phyloP scores from a whole-genome alignment of 148 eudicot genomes.

The Drosera capensis region DNA sequence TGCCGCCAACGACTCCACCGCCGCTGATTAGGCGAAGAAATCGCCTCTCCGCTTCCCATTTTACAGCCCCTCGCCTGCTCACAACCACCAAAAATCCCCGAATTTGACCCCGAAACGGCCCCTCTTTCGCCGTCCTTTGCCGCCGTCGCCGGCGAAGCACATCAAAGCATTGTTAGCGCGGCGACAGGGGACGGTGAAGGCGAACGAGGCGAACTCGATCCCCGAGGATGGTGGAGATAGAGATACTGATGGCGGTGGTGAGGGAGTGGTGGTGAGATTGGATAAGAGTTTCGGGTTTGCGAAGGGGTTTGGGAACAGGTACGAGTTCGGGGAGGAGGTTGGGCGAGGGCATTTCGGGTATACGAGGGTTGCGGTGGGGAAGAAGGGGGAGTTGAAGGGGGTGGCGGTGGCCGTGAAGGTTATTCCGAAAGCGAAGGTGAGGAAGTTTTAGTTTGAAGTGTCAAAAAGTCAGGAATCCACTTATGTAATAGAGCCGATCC shows the following conservation, averaged over 20 bases:
- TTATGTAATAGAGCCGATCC: no score
- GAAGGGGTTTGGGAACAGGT: conserved; percentile 50
- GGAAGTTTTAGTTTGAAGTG: neutral
- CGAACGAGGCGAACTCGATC: conserved; percentile 29
- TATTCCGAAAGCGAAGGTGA: conserved; percentile 76
- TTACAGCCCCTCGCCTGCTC: no score
- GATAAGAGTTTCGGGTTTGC: conserved; percentile 80
- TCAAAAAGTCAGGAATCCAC: no score
- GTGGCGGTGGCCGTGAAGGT: conserved; percentile 79
- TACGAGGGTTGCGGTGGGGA: conserved; percentile 56
- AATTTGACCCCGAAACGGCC: conserved; percentile 52
- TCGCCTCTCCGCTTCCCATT: no score
- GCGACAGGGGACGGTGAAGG: conserved; percentile 61
- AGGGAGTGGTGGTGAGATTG: conserved; percentile 19
- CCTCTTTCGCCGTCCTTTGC: conserved; percentile 53
- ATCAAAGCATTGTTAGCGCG: conserved; percentile 46
- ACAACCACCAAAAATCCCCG: conserved; percentile 59
- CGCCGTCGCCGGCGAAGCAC: conserved; percentile 92
- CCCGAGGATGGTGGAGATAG: no score
- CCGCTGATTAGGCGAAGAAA: no score
- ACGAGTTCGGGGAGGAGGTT: conserved; percentile 86
- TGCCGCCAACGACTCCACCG: no score
- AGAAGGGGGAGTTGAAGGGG: conserved; percentile 71
- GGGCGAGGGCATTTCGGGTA: conserved; percentile 98
- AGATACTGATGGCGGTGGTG: no score